Evolutionary conservation across 495 filamentous ascomycete species (phyloP).

Genomic region (Chaetomidium leptoderma): DNA sequence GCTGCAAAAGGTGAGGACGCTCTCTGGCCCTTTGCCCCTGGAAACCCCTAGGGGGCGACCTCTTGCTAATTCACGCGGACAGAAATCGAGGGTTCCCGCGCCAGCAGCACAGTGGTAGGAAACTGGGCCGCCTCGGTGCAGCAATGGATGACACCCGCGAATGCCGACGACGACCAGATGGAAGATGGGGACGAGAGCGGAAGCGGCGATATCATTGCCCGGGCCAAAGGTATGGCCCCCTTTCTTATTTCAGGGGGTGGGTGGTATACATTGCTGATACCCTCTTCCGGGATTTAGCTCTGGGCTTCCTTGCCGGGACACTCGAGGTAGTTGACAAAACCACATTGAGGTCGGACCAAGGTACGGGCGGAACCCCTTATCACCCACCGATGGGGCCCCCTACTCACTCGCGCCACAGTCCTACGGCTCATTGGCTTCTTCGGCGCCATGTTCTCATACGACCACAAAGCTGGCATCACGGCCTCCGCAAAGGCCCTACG

Average conservation of each 20-base stretch:
- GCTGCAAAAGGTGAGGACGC: slow-evolving; percentile 38
- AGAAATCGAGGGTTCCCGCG: slow-evolving; percentile 43
- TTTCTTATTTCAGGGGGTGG: neutral
- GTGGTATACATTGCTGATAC: slow-evolving; percentile 7
- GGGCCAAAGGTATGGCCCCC: slow-evolving; percentile 33
- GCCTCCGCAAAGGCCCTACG: slow-evolving; percentile 46
- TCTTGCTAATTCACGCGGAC: neutral
- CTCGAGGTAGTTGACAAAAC: slow-evolving; percentile 39
- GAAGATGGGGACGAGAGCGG: slow-evolving; percentile 33
- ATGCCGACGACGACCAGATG: slow-evolving; percentile 24
- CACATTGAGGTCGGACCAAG: slow-evolving; percentile 39
- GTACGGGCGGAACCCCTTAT: slow-evolving; percentile 4
- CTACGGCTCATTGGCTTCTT: slow-evolving; percentile 45
- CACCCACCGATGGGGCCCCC: neutral
- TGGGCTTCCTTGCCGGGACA: slow-evolving; percentile 45
- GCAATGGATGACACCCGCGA: slow-evolving; percentile 42
- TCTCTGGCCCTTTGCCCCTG: too few species aligned
- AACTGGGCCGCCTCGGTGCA: slow-evolving; percentile 48
- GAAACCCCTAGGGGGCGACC: neutral
- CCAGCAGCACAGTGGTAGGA: slow-evolving; percentile 41
- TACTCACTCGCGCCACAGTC: slow-evolving; percentile 18
- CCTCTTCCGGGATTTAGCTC: slow-evolving; percentile 21
- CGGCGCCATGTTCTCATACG: slow-evolving; percentile 46
- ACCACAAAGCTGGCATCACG: slow-evolving; percentile 48
- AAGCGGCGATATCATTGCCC: slow-evolving; percentile 41